Evolutionary conservation across 1,284 basidiomycete genomes (phyloP).

Genomic region (Tilletia horrida): DNA sequence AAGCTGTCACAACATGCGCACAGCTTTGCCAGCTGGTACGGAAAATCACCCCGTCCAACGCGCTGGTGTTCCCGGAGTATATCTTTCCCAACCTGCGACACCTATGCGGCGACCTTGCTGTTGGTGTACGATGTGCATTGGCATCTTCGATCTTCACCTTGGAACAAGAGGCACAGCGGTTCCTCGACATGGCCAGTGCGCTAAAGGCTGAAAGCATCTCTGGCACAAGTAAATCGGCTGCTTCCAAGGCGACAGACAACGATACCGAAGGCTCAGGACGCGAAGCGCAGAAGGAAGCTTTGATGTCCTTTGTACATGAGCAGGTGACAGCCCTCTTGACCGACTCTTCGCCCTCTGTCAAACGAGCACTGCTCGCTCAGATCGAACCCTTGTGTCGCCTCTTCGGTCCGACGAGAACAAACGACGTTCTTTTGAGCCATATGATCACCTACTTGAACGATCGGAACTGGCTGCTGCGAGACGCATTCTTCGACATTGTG

Average conservation of each 20-base stretch:
- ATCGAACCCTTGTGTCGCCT: conserved; percentile 87
- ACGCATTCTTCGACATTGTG: conserved; percentile 91
- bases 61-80: conserved; percentile 84
- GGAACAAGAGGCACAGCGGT: conserved; percentile 76
- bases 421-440: conserved; percentile 89
- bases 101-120: conserved; percentile 75
- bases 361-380: conserved; percentile 64
- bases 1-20: conserved; percentile 74
- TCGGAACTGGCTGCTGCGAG: conserved; percentile 79
- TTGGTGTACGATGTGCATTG: conserved; percentile 83
- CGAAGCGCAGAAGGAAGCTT: conserved; percentile 61
- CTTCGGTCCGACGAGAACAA: conserved; percentile 84
- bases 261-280: conserved; percentile 56
- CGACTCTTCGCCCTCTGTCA: conserved; percentile 61
- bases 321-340: conserved; percentile 71
- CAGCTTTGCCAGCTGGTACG: conserved; percentile 79
- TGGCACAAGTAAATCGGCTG: conserved; percentile 79
- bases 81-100: conserved; percentile 84
- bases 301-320: conserved; percentile 81
- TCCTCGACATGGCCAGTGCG: conserved; percentile 87
- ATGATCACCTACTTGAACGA: conserved; percentile 99
- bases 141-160: conserved; percentile 80
- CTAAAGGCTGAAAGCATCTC: conserved; percentile 77
- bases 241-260: conserved; percentile 67
- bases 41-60: conserved; percentile 83